Percentiles rank a stretch among this genome's conserved stretches.
These are phyloP conservation scores for Clathrospora elynae DNA, from an alignment of 2,329 filamentous ascomycete genomes.

Conservation along the genomic window DNA sequence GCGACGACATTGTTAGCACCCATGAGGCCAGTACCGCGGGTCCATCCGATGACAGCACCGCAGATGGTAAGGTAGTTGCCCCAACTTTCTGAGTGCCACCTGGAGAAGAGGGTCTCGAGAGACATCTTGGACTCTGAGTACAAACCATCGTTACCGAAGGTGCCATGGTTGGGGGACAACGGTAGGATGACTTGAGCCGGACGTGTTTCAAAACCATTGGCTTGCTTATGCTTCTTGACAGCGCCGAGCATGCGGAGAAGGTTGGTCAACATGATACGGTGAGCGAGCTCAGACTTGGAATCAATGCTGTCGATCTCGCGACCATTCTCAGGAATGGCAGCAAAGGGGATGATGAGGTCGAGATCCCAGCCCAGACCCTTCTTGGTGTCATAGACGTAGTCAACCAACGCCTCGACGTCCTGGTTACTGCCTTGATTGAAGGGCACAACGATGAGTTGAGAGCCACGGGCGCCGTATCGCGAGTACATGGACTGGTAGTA, in stretches of 20 bases:
- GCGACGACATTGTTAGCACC: conserved; percentile 96
- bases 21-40: conserved; percentile 97
- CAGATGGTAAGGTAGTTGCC: conserved; percentile 97
- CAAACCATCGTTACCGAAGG: conserved; percentile 95
- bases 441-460: conserved; percentile 94
- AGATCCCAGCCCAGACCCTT: conserved; percentile 97
- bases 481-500: conserved; percentile 99
- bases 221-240: conserved; percentile 88
- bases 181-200: conserved; percentile 96
- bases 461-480: conserved; percentile 88
- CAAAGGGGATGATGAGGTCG: conserved; percentile 94
- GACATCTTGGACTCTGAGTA: conserved; percentile 98
- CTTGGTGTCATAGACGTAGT: conserved; percentile 97
- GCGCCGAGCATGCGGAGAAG: conserved; percentile 85
- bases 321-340: conserved; percentile 95
- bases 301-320: conserved; percentile 97
- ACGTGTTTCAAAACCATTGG: conserved; percentile 88
- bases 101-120: conserved; percentile 95
- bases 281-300: conserved; percentile 95
- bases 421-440: conserved; percentile 99
- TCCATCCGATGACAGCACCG: conserved; percentile 98
- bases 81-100: conserved; percentile 98
- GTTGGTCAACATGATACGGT: conserved; percentile 99
- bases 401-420: conserved; percentile 88
- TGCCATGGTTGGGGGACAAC: conserved; percentile 96